phyloP scores from a whole-genome alignment of 106 monocot genomes.

The Platanthera guangdongensis region DNA sequence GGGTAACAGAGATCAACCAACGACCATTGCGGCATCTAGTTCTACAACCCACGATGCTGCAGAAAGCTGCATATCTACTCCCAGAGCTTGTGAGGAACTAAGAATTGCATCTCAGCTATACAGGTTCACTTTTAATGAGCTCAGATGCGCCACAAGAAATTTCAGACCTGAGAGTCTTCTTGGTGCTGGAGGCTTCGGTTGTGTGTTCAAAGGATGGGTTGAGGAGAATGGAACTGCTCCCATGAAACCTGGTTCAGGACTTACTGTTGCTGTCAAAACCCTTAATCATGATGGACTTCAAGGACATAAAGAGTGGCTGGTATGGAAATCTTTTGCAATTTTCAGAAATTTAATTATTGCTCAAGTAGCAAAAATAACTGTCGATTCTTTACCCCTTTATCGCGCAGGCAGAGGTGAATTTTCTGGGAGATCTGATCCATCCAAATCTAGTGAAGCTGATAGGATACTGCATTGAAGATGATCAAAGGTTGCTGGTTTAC shows the following conservation, averaged over 20 bases:
- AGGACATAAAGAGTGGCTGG: conserved; percentile 36
- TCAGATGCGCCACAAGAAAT: conserved; percentile 36
- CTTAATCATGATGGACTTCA: conserved; percentile 29
- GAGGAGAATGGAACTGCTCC: conserved; percentile 45
- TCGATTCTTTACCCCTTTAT: neutral
- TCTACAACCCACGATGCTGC: conserved; percentile 21
- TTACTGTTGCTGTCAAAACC: conserved; percentile 42
- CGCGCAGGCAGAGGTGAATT: conserved; percentile 39
- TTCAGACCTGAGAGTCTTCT: conserved; percentile 49
- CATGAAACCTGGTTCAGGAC: conserved; percentile 41
- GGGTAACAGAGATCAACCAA: conserved; percentile 17
- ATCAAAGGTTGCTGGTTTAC: conserved; percentile 40
- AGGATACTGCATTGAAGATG: conserved; percentile 32
- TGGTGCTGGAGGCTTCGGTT: conserved; percentile 46
- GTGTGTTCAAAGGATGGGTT: conserved; percentile 29
- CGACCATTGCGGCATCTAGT: conserved; percentile 10
- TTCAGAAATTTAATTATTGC: neutral
- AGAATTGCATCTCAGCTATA: conserved; percentile 23
- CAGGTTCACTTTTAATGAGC: conserved; percentile 41
- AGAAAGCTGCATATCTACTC: conserved; percentile 28
- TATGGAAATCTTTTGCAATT: conserved; percentile 4
- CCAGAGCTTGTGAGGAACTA: conserved; percentile 19
- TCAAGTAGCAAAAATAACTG: neutral
- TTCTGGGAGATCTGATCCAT: conserved; percentile 39
- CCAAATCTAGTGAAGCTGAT: conserved; percentile 40